Base-by-base conservation (phyloP, 2,329 filamentous ascomycete species). In the Cladophialophora chaetospira region DNA sequence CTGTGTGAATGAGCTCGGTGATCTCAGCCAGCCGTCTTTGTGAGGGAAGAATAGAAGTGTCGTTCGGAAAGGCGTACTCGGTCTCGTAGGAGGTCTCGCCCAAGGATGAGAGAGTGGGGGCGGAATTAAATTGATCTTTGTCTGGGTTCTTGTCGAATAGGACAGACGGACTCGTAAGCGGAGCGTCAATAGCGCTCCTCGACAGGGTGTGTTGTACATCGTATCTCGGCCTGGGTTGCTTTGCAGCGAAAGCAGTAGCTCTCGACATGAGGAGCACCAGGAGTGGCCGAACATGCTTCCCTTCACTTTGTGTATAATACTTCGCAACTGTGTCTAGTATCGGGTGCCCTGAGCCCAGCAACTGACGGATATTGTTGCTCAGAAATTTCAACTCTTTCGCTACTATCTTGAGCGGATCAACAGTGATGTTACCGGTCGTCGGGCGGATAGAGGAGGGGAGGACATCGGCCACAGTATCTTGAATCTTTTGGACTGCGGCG, bases 371-470 rank as follows among this genome's bases (percentile, higher is more conserved):
- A 68, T 97, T 96, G 53, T 91, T 91, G 9, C 89, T 96, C 69
- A 97, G 77, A 67, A 92, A 95, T 75, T 96, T 94, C 86, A 99
- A 90, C 79, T 97, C 93, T 76, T 96, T 95, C 61, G 90, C 93
- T 29, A 97, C 92, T 29, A 90, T 88, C 61, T 89, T 85, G 68
- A 97, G 82, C 29, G 93, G 93, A 72, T 97, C 93, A 68, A 96
- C 84, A 60, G 86, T 83, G 76, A 96, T 84, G 57, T 83, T 82
- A 65, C 80, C 79, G 33, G 57, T 50, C 11, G 71, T 63, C 61
- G 70, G 73, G 28, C 69, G 59, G 40, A 26, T 50, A n/a, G 35
- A 17, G 33, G 48, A 43, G 25, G 66, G 74, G 33, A 77, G 66
- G 33, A 74, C 71, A 60, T 77, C 75, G 13, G 70, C 66, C 64